phyloP scores from a whole-genome alignment of 2,329 filamentous ascomycete species.

The Pestalotiopsis sp. region DNA sequence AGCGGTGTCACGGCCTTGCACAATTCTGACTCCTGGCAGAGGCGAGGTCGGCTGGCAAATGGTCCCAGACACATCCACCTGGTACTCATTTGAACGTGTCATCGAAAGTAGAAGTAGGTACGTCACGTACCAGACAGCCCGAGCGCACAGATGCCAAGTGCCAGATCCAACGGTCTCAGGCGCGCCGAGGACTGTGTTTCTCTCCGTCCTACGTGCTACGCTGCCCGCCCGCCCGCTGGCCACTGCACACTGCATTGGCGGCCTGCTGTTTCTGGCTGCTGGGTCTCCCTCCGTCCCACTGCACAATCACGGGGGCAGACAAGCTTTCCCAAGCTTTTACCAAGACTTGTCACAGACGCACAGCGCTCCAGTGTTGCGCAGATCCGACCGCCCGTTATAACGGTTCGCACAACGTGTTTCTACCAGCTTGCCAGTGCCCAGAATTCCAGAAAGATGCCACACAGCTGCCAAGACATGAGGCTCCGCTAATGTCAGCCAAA shows the following conservation, averaged over 20 bases:
- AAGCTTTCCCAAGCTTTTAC: background rate
- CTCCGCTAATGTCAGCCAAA: background rate
- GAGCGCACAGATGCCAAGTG: background rate
- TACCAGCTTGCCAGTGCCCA: background rate
- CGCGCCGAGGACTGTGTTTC: background rate
- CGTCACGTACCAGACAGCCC: background rate
- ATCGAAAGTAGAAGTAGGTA: background rate
- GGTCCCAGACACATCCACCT: background rate
- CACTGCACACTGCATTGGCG: background rate
- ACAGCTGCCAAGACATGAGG: background rate
- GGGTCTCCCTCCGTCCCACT: background rate
- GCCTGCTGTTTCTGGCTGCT: background rate
- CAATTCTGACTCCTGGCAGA: background rate
- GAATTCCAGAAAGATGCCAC: background rate
- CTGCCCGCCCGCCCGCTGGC: background rate
- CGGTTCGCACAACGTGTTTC: background rate
- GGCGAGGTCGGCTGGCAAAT: background rate
- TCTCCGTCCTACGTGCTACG: background rate
- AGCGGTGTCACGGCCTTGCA: background rate
- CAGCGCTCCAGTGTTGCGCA: background rate
- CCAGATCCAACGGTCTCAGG: background rate
- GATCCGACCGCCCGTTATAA: background rate
- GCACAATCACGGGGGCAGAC: background rate
- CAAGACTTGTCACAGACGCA: background rate
- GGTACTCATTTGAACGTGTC: background rate